Evolutionary conservation across 495 filamentous ascomycete species (phyloP), one percentile per base, ranked within the genome.

Genomic region (Neohortaea acidophila): DNA sequence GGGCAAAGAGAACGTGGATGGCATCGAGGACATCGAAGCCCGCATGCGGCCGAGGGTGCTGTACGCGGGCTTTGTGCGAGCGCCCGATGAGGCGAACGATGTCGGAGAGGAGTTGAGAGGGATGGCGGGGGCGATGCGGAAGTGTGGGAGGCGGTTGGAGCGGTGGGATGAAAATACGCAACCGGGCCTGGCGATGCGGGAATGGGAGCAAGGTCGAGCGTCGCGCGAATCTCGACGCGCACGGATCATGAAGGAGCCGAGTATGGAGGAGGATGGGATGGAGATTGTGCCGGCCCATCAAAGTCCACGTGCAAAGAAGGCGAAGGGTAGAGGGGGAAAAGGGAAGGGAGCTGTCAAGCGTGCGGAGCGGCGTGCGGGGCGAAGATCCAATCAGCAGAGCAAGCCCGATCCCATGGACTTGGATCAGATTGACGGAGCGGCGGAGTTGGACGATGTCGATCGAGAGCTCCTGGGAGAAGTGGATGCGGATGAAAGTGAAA

Each of bases 51-150:
- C 33, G 17, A 14, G 36, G 1, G 43, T 50, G 41, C 30, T 45
- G 4, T 12, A 43, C 3, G 51, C 43, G 9, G 51, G 47, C 5
- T 28, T 41, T 6, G 46, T 20, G 20, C 21, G 18, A 5, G 22
- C 3, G 13, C 13, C 20, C 10, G 39, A 15, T 17, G 55, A 59
- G 32, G 13, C 31, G 13, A 38, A 48, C 11, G 54, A 59, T 39
- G 33, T 49, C 12, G 58, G 56, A 24, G 58, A 59, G 39, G 55
- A 61, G 27, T 46, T 51, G 12, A 48, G 48, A 31, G 32, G 35
- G 1, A 29, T 47, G 6, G 49, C 51, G 18, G 43, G 47, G 34
- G 45, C 49, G 22, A 30, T 59, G 17, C 33, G 37, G 7, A 28
- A 51, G 12, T 49, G 36, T 0, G 19, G 33, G 8, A 41, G 57